These are phyloP conservation scores for Podospora comata DNA, from an alignment of 495 filamentous ascomycete species.

Conservation along the genomic window DNA sequence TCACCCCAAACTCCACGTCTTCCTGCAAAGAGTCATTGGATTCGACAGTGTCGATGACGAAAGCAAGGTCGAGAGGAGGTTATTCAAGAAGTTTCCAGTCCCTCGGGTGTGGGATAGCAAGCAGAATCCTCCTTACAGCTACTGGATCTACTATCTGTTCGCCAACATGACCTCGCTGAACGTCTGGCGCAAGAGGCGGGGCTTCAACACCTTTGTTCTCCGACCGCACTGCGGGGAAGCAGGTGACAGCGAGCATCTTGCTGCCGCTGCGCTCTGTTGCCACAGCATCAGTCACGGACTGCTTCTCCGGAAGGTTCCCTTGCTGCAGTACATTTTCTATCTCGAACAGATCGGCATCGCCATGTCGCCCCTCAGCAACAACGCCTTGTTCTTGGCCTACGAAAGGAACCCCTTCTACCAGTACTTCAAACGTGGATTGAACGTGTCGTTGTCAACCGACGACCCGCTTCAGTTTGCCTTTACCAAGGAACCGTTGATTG, in stretches of 20 bases:
- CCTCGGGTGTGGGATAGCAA: conserved; percentile 83
- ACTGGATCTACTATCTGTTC: conserved; percentile 98
- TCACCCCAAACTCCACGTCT: conserved; percentile 91
- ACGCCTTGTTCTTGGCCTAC: conserved; percentile 93
- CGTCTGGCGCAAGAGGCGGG: conserved; percentile 79
- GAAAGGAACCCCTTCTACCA: conserved; percentile 93
- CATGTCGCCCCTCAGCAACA: conserved; percentile 98
- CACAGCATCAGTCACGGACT: conserved; percentile 98
- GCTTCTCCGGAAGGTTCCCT: conserved; percentile 84
- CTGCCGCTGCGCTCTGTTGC: conserved; percentile 86
- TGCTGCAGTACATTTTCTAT: conserved; percentile 96
- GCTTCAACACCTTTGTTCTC: conserved; percentile 93
- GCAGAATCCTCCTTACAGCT: conserved; percentile 96
- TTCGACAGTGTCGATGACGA: conserved; percentile 98
- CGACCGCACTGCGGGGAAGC: conserved; percentile 96
- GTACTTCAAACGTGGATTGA: conserved; percentile 91
- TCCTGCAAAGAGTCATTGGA: conserved; percentile 90
- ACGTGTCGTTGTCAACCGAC: conserved; percentile 94
- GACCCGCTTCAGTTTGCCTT: conserved; percentile 98
- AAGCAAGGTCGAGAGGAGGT: conserved; percentile 87
- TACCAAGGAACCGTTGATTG: conserved; percentile 95
- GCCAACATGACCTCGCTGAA: conserved; percentile 93
- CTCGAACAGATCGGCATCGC: conserved; percentile 97
- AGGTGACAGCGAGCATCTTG: conserved; percentile 93
- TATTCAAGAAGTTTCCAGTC: conserved; percentile 90